Evolutionary conservation across 202 grass and related monocot species (phyloP).

Genomic region (Panicum virgatum): DNA sequence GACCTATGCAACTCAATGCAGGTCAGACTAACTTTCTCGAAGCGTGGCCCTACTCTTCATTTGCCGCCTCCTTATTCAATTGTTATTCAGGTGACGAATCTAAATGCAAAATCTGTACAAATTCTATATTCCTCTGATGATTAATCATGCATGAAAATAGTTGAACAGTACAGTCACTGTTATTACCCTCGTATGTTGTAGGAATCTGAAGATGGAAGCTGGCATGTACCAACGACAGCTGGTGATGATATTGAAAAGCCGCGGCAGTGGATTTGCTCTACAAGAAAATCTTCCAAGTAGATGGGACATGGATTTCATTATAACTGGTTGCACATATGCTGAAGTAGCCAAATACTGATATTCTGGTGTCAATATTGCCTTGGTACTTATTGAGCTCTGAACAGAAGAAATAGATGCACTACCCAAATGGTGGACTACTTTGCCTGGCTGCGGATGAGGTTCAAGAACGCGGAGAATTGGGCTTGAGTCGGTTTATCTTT

Average conservation of each 20-base stretch:
- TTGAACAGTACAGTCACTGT: background rate
- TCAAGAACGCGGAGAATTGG: too few relatives aligned
- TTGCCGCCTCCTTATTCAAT: constrained; percentile 88
- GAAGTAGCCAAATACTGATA: background rate
- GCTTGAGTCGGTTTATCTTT: background rate
- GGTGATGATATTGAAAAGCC: constrained; percentile 88
- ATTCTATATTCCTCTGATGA: background rate
- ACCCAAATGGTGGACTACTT: too few relatives aligned
- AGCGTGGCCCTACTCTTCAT: constrained; percentile 50
- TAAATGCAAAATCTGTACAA: background rate
- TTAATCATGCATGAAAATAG: background rate
- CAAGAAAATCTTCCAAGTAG: constrained; percentile 31
- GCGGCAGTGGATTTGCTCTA: constrained; percentile 81
- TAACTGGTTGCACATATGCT: background rate
- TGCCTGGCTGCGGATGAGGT: too few relatives aligned
- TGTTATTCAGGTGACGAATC: constrained; percentile 78
- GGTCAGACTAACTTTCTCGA: constrained; percentile 66
- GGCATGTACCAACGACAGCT: constrained; percentile 84
- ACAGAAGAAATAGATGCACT: too few relatives aligned
- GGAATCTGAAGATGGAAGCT: constrained; percentile 86
- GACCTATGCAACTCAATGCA: constrained; percentile 41
- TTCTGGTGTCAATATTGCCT: background rate
- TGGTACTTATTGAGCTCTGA: too few relatives aligned
- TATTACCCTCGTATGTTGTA: constrained; percentile 39
- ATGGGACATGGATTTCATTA: background rate